These are phyloP conservation scores for Serendipita sp. DNA, from an alignment of 1,284 basidiomycete species.

Conservation along the genomic window DNA sequence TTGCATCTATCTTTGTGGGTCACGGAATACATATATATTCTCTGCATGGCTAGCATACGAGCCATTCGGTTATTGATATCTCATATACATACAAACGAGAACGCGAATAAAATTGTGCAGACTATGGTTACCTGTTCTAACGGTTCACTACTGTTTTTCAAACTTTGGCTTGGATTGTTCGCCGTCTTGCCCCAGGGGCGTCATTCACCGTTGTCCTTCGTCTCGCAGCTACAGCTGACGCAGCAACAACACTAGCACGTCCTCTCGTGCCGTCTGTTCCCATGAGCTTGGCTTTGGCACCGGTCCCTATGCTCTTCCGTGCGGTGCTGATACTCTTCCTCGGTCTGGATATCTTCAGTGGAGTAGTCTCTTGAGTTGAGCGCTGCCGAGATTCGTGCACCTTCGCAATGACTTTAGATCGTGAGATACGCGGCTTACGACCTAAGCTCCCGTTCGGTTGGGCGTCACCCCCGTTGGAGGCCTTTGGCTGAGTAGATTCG, in stretches of 20 bases:
- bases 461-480: neutral
- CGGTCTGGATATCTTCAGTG: neutral
- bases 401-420: slow-evolving; percentile 3
- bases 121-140: neutral
- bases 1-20: too few relatives aligned
- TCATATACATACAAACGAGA: neutral
- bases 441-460: neutral
- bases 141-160: neutral
- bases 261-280: neutral
- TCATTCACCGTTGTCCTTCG: neutral
- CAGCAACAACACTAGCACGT: neutral
- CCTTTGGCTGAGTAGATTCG: neutral
- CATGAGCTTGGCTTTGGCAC: slow-evolving; percentile 4
- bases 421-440: neutral
- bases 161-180: neutral
- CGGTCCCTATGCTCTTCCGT: neutral
- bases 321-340: neutral
- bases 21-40: neutral
- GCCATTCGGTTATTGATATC: neutral
- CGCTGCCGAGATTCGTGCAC: slow-evolving; percentile 1
- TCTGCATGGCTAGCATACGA: neutral
- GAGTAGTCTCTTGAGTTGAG: neutral
- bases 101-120: neutral
- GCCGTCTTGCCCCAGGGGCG: neutral
- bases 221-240: neutral